These are phyloP conservation scores for Candida railenensis DNA, from an alignment of 805 yeast species.

Conservation along the genomic window DNA sequence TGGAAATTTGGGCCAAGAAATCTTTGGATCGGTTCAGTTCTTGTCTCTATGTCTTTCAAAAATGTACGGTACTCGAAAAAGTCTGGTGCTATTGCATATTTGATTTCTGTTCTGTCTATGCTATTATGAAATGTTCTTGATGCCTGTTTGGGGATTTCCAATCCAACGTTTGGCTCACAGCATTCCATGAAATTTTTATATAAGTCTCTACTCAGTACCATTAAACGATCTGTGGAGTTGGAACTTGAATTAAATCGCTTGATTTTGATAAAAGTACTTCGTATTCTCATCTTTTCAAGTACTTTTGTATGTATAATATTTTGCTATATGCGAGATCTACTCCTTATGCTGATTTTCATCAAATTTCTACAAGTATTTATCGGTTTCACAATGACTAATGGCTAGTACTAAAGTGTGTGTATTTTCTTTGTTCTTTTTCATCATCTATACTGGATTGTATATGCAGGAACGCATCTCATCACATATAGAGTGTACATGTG, in stretches of 20 bases:
- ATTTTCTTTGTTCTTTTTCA: background rate
- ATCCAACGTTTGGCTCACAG: background rate
- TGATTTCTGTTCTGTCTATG: background rate
- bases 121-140: background rate
- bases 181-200: conserved; percentile 8
- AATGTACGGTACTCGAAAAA: conserved; percentile 5
- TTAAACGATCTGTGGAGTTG: conserved; percentile 8
- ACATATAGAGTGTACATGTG: too few species aligned
- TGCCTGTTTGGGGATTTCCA: background rate
- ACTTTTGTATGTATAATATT: too few species aligned
- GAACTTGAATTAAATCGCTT: background rate
- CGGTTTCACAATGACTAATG: too few species aligned
- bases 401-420: background rate
- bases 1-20: conserved; percentile 26
- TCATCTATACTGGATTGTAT: background rate
- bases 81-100: conserved; percentile 1
- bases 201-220: conserved; percentile 24
- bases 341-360: background rate
- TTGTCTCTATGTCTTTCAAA: conserved; percentile 8
- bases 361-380: background rate
- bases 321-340: background rate
- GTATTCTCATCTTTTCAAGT: background rate
- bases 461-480: background rate
- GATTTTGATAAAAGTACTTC: background rate
- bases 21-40: conserved; percentile 18